Conservation (phyloP, 2,329 filamentous ascomycete genomes). For the Cytospora schulzeri region DNA sequence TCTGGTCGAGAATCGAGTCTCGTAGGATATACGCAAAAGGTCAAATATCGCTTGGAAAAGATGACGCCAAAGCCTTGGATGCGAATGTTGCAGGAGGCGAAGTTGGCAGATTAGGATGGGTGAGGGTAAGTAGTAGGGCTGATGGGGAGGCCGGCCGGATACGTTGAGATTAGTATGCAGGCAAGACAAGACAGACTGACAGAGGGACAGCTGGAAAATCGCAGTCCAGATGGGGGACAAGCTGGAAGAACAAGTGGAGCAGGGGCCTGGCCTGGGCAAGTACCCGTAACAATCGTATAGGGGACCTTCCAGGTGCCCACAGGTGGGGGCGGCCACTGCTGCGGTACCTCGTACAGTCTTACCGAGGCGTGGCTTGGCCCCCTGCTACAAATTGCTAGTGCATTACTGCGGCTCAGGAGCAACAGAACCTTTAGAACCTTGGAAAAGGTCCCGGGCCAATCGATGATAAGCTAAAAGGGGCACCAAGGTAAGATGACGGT, state of each 20-base stretch:
- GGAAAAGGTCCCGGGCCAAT: not conserved
- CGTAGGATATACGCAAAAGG: not conserved
- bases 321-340: not conserved
- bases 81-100: conserved; percentile 20
- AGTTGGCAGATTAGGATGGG: conserved; percentile 29
- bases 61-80: conserved; percentile 24
- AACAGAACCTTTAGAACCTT: not conserved
- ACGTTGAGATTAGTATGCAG: conserved; percentile 10
- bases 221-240: conserved; percentile 19
- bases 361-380: not conserved
- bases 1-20: not conserved
- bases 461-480: conserved; percentile 10
- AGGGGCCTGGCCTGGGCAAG: conserved; percentile 7
- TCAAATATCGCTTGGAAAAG: not conserved
- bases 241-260: conserved; percentile 18
- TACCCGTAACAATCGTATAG: not conserved
- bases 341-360: not conserved
- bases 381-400: not conserved
- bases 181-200: too few species aligned
- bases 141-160: conserved; percentile 24
- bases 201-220: conserved; percentile 26
- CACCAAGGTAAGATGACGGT: conserved; percentile 8
- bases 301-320: not conserved
- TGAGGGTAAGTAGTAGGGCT: conserved; percentile 31
- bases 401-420: not conserved